A percentile compares a stretch with the other conserved stretches of the same genome.
These are phyloP conservation scores for Tricholoma terreum DNA, from an alignment of 768 basidiomycete species.

Conservation along the genomic window DNA sequence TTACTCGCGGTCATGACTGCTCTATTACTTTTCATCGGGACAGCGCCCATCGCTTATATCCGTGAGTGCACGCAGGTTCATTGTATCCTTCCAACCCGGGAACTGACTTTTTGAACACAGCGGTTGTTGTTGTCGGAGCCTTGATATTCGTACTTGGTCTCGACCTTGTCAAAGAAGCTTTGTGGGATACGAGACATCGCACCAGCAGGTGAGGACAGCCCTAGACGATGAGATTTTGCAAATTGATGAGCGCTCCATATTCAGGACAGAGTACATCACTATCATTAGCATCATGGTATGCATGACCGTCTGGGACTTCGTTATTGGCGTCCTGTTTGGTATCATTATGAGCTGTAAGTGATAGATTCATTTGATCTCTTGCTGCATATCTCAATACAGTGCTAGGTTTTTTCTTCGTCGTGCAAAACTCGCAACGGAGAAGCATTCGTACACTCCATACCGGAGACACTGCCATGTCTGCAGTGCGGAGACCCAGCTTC, in stretches of 20 bases:
- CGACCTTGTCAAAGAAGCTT: conserved; percentile 90
- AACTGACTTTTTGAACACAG: conserved; percentile 33
- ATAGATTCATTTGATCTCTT: not conserved
- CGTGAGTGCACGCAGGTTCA: conserved; percentile 49
- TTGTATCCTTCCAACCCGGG: not conserved
- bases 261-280: conserved; percentile 75
- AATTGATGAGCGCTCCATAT: not conserved
- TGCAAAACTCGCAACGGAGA: conserved; percentile 83
- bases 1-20: conserved; percentile 76
- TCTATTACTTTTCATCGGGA: conserved; percentile 75
- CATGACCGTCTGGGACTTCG: conserved; percentile 95
- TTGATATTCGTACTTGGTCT: conserved; percentile 94
- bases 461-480: conserved; percentile 83
- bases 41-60: conserved; percentile 87
- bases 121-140: conserved; percentile 87
- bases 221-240: conserved; percentile 6
- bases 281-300: conserved; percentile 83
- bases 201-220: conserved; percentile 59
- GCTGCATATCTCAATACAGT: not conserved
- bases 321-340: conserved; percentile 88
- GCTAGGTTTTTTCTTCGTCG: conserved; percentile 91
- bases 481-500: conserved; percentile 83
- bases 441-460: conserved; percentile 84
- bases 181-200: conserved; percentile 93
- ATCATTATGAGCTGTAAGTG: conserved; percentile 84